Base-by-base conservation (phyloP, 2,329 filamentous ascomycete genomes). In the Xylariomycetidae sp. region DNA sequence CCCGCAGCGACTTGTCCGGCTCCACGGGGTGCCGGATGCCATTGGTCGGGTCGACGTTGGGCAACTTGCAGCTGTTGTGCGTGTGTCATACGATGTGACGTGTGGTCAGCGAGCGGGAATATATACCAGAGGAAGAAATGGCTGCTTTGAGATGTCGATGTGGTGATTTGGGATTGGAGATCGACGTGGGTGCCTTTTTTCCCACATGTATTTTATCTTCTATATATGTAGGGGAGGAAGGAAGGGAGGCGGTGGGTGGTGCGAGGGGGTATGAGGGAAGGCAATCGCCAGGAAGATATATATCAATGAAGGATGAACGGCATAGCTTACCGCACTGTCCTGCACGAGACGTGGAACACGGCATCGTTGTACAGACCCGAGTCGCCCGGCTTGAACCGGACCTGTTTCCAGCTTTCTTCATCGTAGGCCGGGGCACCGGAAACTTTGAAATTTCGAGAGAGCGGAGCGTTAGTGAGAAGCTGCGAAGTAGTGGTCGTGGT, bases 371-470 rank as follows among this genome's bases (percentile, higher is more conserved):
- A 61, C 39, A 77, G 66, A 36, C 71, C 74, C 11, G 65, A 63
- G 3, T 58, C 59, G 5, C 64, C 64, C 6, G 62, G 58, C 23
- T 65, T 70, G 45, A 83, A 69, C 15, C 64, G 61, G 23, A 86
- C 67, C 17, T 62, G 66, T 41, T 75, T 80, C 84, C 84, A 88
- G 7, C 64, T 65, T 33, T 88, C 83, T 56, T 89, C 84, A 13
- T 77, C 72, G 48, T 83, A 87, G 4, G 79, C 66, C 2, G 72
- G 63, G 0, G 72, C 67, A 4, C 82, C 81, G 4, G 77, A 74
- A 31, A 85, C 73, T 77, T 23, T 23, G 20, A 23, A 23, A 23
- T 23, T 23, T 23, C n/a, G 20, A 23, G n/a, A 23, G 20, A 6
- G 34, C 38, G 35, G 23, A 42, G 36, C 7, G 25, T 16, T n/a